These are phyloP conservation scores for Hypomontagnella submonticulosa DNA, from an alignment of 495 filamentous ascomycete genomes.

Conservation along the genomic window DNA sequence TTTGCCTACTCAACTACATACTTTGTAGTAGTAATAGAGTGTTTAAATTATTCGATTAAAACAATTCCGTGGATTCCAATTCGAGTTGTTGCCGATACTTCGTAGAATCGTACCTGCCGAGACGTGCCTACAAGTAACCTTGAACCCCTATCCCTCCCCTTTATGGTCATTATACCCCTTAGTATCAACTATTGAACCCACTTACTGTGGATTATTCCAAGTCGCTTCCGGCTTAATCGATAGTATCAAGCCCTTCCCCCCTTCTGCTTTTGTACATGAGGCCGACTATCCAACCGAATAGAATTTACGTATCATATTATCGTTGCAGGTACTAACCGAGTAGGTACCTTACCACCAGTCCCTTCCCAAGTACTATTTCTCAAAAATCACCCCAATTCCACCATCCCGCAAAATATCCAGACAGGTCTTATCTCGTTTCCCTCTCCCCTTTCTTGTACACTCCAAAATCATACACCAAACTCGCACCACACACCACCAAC, in stretches of 20 bases:
- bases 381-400: constrained; percentile 1
- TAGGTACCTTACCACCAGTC: constrained; percentile 1
- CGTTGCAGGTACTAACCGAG: neutral
- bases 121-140: no score
- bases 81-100: no score
- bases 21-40: no score
- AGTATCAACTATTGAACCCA: constrained; percentile 8
- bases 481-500: neutral
- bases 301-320: constrained; percentile 10
- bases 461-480: constrained; percentile 13
- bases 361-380: neutral
- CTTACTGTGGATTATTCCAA: constrained; percentile 1
- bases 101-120: no score
- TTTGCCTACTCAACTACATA: no score
- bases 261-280: constrained; percentile 30
- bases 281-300: constrained; percentile 33
- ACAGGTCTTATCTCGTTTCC: constrained; percentile 5
- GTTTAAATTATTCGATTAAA: no score
- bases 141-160: neutral
- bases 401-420: constrained; percentile 29
- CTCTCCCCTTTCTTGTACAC: constrained; percentile 24
- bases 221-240: constrained; percentile 38
- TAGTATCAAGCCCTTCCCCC: constrained; percentile 25
- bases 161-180: constrained; percentile 21
- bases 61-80: no score